Base-by-base conservation (phyloP, 305 asterid species). In the Fraxinus xanthoxyloides region DNA sequence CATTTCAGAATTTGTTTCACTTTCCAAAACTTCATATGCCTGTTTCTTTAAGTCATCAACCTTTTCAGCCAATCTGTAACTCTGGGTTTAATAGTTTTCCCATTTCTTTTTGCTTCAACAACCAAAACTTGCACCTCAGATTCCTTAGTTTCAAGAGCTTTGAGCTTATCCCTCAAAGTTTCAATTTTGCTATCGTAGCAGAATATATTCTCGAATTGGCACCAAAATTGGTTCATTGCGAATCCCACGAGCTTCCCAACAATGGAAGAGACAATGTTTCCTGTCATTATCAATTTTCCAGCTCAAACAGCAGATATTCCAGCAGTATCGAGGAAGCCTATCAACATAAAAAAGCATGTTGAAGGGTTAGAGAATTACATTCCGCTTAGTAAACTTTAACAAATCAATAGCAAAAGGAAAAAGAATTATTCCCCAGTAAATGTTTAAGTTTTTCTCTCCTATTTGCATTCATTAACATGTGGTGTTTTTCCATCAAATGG, bases 211-310 rank as follows among this genome's bases (percentile, higher is more conserved):
- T n/a, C 38, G 19, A 82, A 4, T 28, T 81, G 83, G 7, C 59
- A 28, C 36, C 3, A 38, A 13, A 85, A 1, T 26, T 85, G 77
- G 0, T 5, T 5, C 13, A 63, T 80, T 23, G 81, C 5, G 26
- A 32, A 24, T 61, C 73, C 86, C 1, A 34, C 59, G 15, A 81
- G 23, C 21, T 77, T 77, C 15, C 35, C 83, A 24, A 36, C 72
- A 73, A 74, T 0, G 10, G 21, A 10, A 54, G 13, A 51, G 69
- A 31, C 5, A 2, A 30, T 21, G 7, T 1, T 3, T 59, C 12
- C 78, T 3, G 56, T 77, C 70, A 76, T 80, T 10, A 63, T 24
- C 15, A 59, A 72, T 35, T 67, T 85, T 90, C 67, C 13, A 59
- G 69, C 15, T 59, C 28, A 59, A 23, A 61, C 6, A 61, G 72